These are phyloP conservation scores for Thyridium curvatum DNA, from an alignment of 2,329 filamentous ascomycete genomes.

Conservation along the genomic window DNA sequence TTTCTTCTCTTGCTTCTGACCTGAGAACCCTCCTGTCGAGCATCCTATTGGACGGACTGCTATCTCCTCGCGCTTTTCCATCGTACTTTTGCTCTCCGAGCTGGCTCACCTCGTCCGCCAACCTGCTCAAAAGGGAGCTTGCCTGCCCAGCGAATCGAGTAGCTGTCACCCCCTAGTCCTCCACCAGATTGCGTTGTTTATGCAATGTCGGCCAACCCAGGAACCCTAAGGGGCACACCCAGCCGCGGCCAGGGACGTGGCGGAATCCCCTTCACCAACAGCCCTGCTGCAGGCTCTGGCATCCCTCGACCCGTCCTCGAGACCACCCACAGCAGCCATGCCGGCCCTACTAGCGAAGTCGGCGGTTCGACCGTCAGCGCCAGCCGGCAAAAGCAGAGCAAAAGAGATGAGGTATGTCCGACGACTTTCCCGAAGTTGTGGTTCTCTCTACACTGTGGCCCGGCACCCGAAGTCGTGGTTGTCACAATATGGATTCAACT, in stretches of 20 bases:
- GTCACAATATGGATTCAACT: too few relatives aligned
- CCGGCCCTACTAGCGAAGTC: conserved; percentile 47
- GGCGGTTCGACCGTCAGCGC: conserved; percentile 72
- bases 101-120: too few relatives aligned
- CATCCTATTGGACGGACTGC: too few relatives aligned
- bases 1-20: too few relatives aligned
- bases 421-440: too few relatives aligned
- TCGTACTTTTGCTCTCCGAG: too few relatives aligned
- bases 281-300: conserved; percentile 49
- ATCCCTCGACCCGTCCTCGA: conserved; percentile 72
- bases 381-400: conserved; percentile 92
- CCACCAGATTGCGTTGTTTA: conserved; percentile 12
- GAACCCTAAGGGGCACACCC: conserved; percentile 64
- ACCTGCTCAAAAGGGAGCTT: too few relatives aligned
- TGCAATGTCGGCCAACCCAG: conserved; percentile 45
- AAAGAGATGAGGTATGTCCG: conserved; percentile 90
- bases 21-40: too few relatives aligned
- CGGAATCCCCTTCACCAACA: conserved; percentile 54
- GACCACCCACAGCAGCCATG: conserved; percentile 29
- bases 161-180: background rate
- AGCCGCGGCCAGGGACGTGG: conserved; percentile 54
- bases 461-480: too few relatives aligned
- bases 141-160: too few relatives aligned
- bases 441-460: too few relatives aligned
- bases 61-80: too few relatives aligned